Conservation (phyloP, 2,329 filamentous ascomycete genomes). For the Cercospora canescens region DNA sequence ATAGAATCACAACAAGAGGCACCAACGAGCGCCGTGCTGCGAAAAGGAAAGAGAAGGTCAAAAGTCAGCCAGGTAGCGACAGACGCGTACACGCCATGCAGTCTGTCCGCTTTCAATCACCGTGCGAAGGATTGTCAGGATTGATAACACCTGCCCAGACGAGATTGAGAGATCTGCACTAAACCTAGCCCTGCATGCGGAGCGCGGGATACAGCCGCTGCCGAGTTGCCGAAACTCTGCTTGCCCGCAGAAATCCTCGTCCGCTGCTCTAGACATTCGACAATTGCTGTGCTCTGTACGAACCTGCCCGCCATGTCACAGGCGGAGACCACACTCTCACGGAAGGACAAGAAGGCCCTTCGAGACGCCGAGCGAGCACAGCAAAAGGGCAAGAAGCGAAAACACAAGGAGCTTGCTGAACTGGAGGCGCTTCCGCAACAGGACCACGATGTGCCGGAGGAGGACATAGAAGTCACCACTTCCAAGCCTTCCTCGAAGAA, state of each 20-base stretch:
- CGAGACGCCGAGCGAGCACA: constrained; percentile 36
- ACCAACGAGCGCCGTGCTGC: background rate
- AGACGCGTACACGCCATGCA: background rate
- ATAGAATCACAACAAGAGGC: background rate
- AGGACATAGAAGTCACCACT: constrained; percentile 20
- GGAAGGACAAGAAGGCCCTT: constrained; percentile 39
- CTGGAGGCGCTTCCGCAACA: constrained; percentile 18
- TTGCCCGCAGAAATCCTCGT: constrained; percentile 35
- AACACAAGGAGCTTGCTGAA: constrained; percentile 28
- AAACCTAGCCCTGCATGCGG: background rate
- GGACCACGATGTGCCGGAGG: constrained; percentile 24
- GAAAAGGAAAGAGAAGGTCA: background rate
- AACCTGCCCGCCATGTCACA: constrained; percentile 27
- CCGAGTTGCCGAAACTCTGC: background rate
- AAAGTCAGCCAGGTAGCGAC: background rate
- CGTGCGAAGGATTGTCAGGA: background rate
- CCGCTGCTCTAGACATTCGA: background rate
- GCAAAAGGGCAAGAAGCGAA: constrained; percentile 38
- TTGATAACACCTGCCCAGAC: background rate
- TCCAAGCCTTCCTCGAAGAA: constrained; percentile 7
- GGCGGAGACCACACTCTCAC: constrained; percentile 26
- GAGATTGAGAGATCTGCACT: background rate
- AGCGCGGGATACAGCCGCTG: background rate
- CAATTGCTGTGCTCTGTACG: too few relatives aligned
- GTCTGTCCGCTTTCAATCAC: background rate